Evolutionary conservation across 164 flowering plant genomes (phyloP).

Genomic region (Cinnamomum micranthum): DNA sequence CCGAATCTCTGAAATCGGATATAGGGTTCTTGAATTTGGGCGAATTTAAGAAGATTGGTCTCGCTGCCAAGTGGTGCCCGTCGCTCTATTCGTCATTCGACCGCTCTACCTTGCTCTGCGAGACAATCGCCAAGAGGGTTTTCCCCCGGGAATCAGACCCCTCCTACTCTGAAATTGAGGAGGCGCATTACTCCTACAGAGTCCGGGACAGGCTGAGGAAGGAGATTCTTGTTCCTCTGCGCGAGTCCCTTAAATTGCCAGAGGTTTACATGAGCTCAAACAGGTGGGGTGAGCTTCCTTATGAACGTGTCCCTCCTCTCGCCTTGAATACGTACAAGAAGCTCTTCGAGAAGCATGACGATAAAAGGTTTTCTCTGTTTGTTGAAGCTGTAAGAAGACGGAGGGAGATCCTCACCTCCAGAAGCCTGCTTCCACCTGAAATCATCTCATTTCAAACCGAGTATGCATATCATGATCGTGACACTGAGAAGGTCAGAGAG

Average conservation of each 20-base stretch:
- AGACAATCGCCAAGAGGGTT: constrained; percentile 37
- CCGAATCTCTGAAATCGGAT: constrained; percentile 15
- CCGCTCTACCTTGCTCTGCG: constrained; percentile 30
- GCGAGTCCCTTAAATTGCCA: constrained; percentile 30
- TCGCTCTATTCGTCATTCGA: constrained; percentile 26
- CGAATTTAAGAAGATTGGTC: constrained; percentile 12
- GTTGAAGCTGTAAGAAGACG: constrained; percentile 29
- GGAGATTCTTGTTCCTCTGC: constrained; percentile 37
- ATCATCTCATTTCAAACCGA: constrained; percentile 20
- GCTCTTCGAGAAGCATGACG: constrained; percentile 37
- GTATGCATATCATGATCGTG: not conserved
- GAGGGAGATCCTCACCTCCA: constrained; percentile 49
- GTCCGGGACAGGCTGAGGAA: constrained; percentile 42
- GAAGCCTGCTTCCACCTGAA: constrained; percentile 57
- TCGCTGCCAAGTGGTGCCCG: constrained; percentile 35
- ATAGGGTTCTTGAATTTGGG: constrained; percentile 15
- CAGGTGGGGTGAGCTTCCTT: constrained; percentile 40
- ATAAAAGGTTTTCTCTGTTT: constrained; percentile 25
- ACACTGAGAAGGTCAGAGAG: constrained; percentile 33
- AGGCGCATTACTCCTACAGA: constrained; percentile 37
- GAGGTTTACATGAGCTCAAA: constrained; percentile 23
- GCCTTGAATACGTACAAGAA: constrained; percentile 49
- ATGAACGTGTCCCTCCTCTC: constrained; percentile 42
- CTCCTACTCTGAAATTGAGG: constrained; percentile 34
- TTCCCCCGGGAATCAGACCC: constrained; percentile 32